Conservation (phyloP, 768 basidiomycete species). For the Dendrothele bispora region DNA sequence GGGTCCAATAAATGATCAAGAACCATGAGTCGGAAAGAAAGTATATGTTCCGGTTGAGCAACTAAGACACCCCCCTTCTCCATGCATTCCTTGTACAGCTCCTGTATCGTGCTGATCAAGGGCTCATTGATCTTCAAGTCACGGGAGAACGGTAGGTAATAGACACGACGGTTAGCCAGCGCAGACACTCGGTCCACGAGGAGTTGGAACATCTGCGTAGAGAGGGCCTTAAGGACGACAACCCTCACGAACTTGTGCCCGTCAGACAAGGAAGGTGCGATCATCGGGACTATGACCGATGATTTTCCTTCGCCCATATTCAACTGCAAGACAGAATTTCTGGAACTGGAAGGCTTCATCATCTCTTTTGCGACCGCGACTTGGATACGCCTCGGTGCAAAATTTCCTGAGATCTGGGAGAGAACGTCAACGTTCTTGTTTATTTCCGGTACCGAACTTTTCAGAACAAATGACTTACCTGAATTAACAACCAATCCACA, state of each 20-base stretch:
- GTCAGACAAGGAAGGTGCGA: slow-evolving; percentile 39
- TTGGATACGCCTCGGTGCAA: slow-evolving; percentile 45
- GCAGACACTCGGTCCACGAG: slow-evolving; percentile 43
- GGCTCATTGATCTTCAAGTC: slow-evolving; percentile 21
- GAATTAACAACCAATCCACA: slow-evolving; percentile 46
- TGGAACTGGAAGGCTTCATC: slow-evolving; percentile 35
- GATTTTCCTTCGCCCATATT: slow-evolving; percentile 64
- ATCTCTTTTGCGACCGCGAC: slow-evolving; percentile 42
- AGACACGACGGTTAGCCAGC: slow-evolving; percentile 46
- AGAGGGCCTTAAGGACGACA: slow-evolving; percentile 48
- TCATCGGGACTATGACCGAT: slow-evolving; percentile 51
- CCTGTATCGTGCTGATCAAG: slow-evolving; percentile 22
- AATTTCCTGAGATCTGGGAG: slow-evolving; percentile 43
- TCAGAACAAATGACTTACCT: slow-evolving; percentile 25
- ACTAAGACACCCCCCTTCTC: slow-evolving; percentile 43
- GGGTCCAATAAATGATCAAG: too few relatives aligned
- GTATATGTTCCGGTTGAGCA: slow-evolving; percentile 52
- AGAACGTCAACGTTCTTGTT: neutral
- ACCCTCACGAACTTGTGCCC: slow-evolving; percentile 44
- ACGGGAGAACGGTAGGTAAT: slow-evolving; percentile 51
- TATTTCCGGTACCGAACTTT: too few relatives aligned
- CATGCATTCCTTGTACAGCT: slow-evolving; percentile 39
- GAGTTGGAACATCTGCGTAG: slow-evolving; percentile 48
- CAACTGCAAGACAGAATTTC: slow-evolving; percentile 45
- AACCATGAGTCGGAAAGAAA: slow-evolving; percentile 51